phyloP scores from a whole-genome alignment of 306 rosid species.

The Cucumis melo region DNA sequence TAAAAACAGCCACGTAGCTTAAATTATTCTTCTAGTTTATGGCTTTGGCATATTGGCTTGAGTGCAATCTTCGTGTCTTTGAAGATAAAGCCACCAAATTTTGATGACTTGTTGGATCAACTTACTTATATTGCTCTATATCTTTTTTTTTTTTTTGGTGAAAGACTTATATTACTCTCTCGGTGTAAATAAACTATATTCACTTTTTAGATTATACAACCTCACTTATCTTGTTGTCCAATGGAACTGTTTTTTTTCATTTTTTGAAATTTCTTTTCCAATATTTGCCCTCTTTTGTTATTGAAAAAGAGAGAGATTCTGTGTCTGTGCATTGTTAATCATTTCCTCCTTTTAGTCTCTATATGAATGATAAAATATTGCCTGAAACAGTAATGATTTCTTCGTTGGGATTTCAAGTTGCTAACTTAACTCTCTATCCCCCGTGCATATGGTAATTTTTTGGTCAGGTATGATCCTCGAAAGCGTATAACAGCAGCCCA shows the following conservation, averaged over 20 bases:
- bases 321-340: not conserved
- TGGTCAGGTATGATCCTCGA: conserved; percentile 89
- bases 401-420: not conserved
- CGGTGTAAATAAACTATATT: too few relatives aligned
- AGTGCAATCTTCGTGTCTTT: too few relatives aligned
- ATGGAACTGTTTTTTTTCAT: not conserved
- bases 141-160: too few relatives aligned
- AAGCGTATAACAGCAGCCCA: conserved; percentile 85
- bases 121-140: too few relatives aligned
- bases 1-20: not conserved
- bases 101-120: too few relatives aligned
- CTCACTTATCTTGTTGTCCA: not conserved
- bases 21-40: not conserved
- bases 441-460: not conserved
- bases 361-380: not conserved
- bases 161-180: too few relatives aligned
- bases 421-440: not conserved
- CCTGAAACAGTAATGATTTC: not conserved
- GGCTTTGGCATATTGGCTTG: not conserved
- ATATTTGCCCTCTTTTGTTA: not conserved
- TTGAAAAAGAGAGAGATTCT: too few relatives aligned
- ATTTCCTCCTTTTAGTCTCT: not conserved
- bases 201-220: not conserved
- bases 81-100: too few relatives aligned
- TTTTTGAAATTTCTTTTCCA: not conserved